Conservation (phyloP, 2,329 filamentous ascomycete genomes). For the Fusarium fujikuroi region DNA sequence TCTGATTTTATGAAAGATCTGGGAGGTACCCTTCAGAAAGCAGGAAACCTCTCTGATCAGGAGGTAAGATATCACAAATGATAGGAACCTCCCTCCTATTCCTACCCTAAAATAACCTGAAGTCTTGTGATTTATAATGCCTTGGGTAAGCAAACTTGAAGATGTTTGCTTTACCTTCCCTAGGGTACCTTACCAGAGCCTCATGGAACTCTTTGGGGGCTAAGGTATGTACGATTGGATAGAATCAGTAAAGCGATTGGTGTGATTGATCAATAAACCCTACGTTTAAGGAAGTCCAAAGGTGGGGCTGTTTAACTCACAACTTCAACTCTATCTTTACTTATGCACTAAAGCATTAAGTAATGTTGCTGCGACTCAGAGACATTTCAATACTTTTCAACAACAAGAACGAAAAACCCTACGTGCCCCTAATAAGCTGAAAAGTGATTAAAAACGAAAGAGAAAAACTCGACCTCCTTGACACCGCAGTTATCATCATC, state of each 20-base stretch:
- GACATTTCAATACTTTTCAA: background rate
- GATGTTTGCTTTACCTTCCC: no score
- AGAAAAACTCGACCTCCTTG: background rate
- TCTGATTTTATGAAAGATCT: background rate
- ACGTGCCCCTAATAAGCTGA: background rate
- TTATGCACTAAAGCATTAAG: background rate
- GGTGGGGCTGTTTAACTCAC: background rate
- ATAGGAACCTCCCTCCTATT: background rate
- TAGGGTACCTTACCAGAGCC: background rate
- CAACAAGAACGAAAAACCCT: background rate
- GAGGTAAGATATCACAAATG: background rate
- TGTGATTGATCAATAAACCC: slow-evolving; percentile 12
- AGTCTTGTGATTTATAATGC: background rate
- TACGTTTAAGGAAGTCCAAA: background rate
- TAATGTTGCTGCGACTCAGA: background rate
- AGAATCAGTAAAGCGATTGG: background rate
- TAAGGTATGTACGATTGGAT: background rate
- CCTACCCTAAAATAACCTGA: background rate
- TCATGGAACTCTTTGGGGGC: background rate
- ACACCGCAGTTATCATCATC: background rate
- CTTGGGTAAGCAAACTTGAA: background rate
- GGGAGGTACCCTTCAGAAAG: background rate
- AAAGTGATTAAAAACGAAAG: background rate
- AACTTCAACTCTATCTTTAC: background rate
- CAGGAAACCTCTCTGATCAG: background rate